Evolutionary conservation across 139 green algal species (phyloP), one percentile per base, ranked within the genome.

Genomic region (Astrephomene gubernaculifera): DNA sequence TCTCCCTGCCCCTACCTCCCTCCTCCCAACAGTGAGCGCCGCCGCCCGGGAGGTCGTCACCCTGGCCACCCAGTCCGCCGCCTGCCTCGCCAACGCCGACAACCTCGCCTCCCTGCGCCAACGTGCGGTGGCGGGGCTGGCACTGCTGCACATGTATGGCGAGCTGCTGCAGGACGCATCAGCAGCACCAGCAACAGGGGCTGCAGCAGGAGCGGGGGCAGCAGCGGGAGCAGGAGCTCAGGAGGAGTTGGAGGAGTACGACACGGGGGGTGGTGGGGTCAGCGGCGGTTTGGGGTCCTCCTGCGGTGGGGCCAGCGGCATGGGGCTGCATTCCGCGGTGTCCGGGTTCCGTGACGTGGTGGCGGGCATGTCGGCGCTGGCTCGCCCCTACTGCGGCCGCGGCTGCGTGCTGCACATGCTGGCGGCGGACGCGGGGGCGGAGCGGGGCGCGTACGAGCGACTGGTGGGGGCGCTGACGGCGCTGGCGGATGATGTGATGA

Each of bases 31-130:
- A 83, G 76, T 83, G 39, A 72, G 57, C n/a, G 76, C 76, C 29
- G 76, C 76, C 76, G 76, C 76, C 38, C 45, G 43, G 29, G 76
- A 83, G 33, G 76, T 83, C 27, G 60, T 83, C 24, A 72, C 60
- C n/a, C 61, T 83, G 60, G 76, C 60, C 38, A 35, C 22, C 38
- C 76, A 83, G 76, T 61, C 76, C 38, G 60, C 39, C 12, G 9
- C 22, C 38, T 61, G 39, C 76, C 61, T 73, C 39, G 76, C 76
- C 54, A 83, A 83, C 76, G 76, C 76, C 60, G 76, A 83, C 76
- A 83, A 83, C 57, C 60, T 83, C 12, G 38, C 60, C 39, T 49
- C 76, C 31, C 60, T 83, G 36, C 54, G 74, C 12, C 39, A 63
- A 29, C 60, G 76, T 29, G 76, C 76, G 1, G 76, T 72, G 3